Base-by-base conservation (phyloP, 306 rosid species). In the Castanea mollissima region DNA sequence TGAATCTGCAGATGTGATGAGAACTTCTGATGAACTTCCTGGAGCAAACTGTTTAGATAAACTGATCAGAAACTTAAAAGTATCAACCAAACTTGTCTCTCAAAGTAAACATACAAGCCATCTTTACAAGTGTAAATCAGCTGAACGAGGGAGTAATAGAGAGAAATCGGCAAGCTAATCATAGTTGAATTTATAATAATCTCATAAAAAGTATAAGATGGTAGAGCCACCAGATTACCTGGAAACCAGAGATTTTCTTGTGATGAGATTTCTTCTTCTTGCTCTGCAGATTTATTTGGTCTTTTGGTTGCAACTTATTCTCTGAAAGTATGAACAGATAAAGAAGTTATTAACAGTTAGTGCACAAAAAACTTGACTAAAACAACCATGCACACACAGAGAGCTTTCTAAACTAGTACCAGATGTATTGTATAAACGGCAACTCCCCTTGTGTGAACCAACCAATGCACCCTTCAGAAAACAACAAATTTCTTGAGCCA, bases 211-310 rank as follows among this genome's bases (percentile, higher is more conserved):
- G 27, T 10, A 73, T 57, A 76, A 73, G 76, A 68, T 74, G 12
- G 79, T 44, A 78, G 74, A 75, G 74, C 41, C 63, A 84, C 71
- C 38, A 76, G 68, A 69, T 79, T 89, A 96, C 99, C 99, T 96
- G 98, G 88, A 96, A 96, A 69, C 99, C 99, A 58, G 99, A 93
- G 70, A 96, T 96, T 89, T 96, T 95, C 90, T 91, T 93, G 79
- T 89, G 96, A 86, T 89, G 89, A 5, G 96, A 89, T 83, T 91
- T 95, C 86, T 91, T 95, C 84, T 93, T 96, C 94, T 91, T 96
- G 92, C 89, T 93, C 91, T 93, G 98, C 86, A 96, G 88, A 89
- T 86, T 91, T 80, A 96, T 96, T 81, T 91, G 89, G 82, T 74
- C 82, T 75, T 93, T 93, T 80, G 79, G 96, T 79, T 90, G 94